Evolutionary conservation across 2,329 filamentous ascomycete genomes (phyloP).

Genomic region (Amauroascus verrucosus): DNA sequence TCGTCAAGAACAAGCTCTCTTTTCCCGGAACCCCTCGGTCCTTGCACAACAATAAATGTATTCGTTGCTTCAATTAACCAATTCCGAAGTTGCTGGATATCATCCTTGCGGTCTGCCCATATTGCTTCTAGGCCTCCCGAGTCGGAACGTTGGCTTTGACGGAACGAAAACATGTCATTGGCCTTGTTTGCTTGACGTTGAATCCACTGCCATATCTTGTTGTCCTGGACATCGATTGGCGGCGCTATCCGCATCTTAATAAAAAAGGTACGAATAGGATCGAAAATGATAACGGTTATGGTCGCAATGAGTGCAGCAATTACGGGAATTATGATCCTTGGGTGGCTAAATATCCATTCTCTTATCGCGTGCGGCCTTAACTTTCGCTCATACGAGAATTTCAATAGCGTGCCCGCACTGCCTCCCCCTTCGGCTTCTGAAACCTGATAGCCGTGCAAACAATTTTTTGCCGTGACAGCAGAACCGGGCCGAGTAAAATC

Average conservation of each 20-base stretch:
- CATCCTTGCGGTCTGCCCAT: slow-evolving; percentile 74
- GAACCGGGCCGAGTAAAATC: slow-evolving; percentile 65
- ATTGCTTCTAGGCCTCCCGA: slow-evolving; percentile 65
- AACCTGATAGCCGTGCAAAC: slow-evolving; percentile 74
- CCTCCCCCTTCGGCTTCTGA: slow-evolving; percentile 60
- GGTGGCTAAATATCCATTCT: slow-evolving; percentile 80
- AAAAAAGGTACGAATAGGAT: slow-evolving; percentile 88
- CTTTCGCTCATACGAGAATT: slow-evolving; percentile 72
- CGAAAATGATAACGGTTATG: slow-evolving; percentile 79
- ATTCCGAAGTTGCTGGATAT: slow-evolving; percentile 70
- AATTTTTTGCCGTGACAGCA: slow-evolving; percentile 83
- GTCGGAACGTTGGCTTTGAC: slow-evolving; percentile 41
- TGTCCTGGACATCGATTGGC: slow-evolving; percentile 63
- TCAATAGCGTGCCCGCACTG: slow-evolving; percentile 62
- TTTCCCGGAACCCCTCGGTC: slow-evolving; percentile 83
- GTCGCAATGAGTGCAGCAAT: slow-evolving; percentile 71
- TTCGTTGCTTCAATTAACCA: slow-evolving; percentile 84
- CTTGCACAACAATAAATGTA: slow-evolving; percentile 89
- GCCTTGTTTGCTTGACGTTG: slow-evolving; percentile 49
- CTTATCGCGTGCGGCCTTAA: slow-evolving; percentile 68
- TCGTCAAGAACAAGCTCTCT: slow-evolving; percentile 78
- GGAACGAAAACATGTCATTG: slow-evolving; percentile 36
- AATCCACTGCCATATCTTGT: slow-evolving; percentile 68
- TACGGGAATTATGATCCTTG: slow-evolving; percentile 74
- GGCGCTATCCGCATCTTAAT: slow-evolving; percentile 79